Base-by-base conservation (phyloP, 2,329 filamentous ascomycete genomes). In the Ramichloridium luteum region DNA sequence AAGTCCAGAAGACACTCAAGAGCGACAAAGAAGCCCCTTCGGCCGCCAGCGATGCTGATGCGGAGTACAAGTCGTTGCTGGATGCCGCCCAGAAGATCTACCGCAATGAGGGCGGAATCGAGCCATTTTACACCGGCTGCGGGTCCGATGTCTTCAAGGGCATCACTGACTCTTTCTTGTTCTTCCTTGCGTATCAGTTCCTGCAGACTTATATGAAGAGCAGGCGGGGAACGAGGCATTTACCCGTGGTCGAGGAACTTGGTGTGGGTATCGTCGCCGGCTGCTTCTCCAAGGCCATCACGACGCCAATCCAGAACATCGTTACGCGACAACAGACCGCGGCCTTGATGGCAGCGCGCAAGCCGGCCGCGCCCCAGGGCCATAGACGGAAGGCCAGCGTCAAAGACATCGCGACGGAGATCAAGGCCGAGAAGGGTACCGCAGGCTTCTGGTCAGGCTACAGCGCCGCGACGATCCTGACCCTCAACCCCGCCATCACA, bases 371-470 rank as follows among this genome's bases (percentile, higher is more conserved):
- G 2, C 40, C 46, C 3, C 36, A 28, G 12, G 36, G 39, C 30
- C n/a, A 8, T 8, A 8, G 8, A 23, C 47, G 44, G 22, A 45
- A 50, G 16, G 43, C 52, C 14, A 46, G 54, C 48, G 41, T 66
- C 53, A 37, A 64, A 16, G 66, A 77, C 30, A 81, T 83, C 16
- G 65, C 77, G 12, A 55, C 61, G 1, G 65, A 71, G 25, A 86
- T 92, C 37, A 59, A 63, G 25, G 49, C 61, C 2, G 78, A 88
- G 51, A 80, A 78, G 44, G 84, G 85, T 0, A 37, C 85, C 6
- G 51, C 63, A 27, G 84, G 83, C 2, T 78, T 93, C 47, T 93
- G 85, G 86, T 78, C 83, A 1, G 85, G 85, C 1, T 93, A 93
- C 54, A 82, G 80, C 13, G 83, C 84, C 2, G 77, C 72, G 13